Evolutionary conservation across 2,329 filamentous ascomycete species (phyloP).

Genomic region (Plenodomus tracheiphilus): DNA sequence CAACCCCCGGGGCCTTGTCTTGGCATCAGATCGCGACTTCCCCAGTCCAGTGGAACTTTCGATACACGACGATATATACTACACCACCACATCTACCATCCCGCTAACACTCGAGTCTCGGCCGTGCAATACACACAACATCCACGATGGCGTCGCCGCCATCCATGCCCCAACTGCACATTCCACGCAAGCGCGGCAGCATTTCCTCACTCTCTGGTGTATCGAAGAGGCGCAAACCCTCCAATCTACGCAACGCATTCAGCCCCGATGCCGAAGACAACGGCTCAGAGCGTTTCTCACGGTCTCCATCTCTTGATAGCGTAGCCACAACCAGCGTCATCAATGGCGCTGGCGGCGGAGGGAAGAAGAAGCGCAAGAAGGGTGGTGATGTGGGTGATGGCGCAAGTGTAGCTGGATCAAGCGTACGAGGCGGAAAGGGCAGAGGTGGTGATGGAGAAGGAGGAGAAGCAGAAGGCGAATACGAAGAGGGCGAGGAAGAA

Average conservation of each 20-base stretch:
- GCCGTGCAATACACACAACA: not conserved
- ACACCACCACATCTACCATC: not conserved
- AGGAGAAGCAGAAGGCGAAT: conserved; percentile 58
- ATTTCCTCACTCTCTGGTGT: conserved; percentile 53
- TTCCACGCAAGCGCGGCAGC: conserved; percentile 66
- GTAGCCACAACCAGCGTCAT: conserved; percentile 57
- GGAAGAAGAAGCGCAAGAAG: conserved; percentile 61
- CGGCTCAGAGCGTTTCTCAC: conserved; percentile 57
- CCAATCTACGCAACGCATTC: conserved; percentile 77
- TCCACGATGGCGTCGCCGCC: conserved; percentile 60
- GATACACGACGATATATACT: not conserved
- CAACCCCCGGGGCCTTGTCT: conserved; percentile 2
- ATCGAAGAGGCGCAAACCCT: conserved; percentile 72
- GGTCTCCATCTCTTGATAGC: conserved; percentile 67
- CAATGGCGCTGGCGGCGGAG: conserved; percentile 51
- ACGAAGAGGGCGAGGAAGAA: conserved; percentile 60
- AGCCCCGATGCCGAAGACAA: conserved; percentile 63
- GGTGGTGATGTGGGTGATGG: conserved; percentile 24
- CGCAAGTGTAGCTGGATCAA: conserved; percentile 43
- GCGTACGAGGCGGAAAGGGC: conserved; percentile 32
- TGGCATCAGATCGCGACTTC: conserved; percentile 19
- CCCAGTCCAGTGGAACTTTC: not conserved
- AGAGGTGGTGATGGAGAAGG: conserved; percentile 23
- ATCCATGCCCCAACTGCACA: conserved; percentile 55
- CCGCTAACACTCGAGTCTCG: not conserved